Base-by-base conservation (phyloP, 1,284 basidiomycete genomes). In the Dichomitus squalens region DNA sequence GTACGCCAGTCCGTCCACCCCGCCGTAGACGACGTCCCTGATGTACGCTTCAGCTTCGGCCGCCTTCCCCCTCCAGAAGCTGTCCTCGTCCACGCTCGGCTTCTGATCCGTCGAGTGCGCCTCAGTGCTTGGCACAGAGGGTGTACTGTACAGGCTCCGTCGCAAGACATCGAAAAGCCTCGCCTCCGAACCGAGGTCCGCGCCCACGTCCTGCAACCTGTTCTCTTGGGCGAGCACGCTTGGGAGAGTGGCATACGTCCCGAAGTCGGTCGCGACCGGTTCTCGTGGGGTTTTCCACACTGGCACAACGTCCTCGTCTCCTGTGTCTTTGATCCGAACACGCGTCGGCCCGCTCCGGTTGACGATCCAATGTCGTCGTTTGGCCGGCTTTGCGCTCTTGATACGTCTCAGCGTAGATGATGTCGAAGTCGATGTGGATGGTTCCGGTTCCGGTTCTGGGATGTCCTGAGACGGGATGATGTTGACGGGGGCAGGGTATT, bases 11-110 rank as follows among this genome's bases (percentile, higher is more conserved):
- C 89, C 90, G 57, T 88, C 87, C 0, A 82, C 75, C 35, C 90
- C 88, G 0, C 90, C 90, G 65, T 91, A 92, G 0, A 91, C 88
- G 7, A 90, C 68, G 66, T 90, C 87, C 29, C 79, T 72, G 16
- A 92, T 53, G 66, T 87, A 89, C 25, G 76, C 78, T 69, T 88
- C 85, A 1, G 81, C 87, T 18, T 79, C 77, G n/a, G 68, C 69
- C 8, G 79, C 81, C 53, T 73, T 74, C 12, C 72, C 66, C 29
- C 71, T 79, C 80, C 81, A 90, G 63, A 85, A 85, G 4, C 70
- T 68, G 14, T n/a, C 27, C 12, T 36, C 48, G 23, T 50, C 49
- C 51, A 20, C 38, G 36, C 23, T 46, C 23, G 56, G 31, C 31
- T 7, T 48, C 49, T 20, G 46, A 35, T 36, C 36, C n/a, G 35